Evolutionary conservation across 2,329 filamentous ascomycete species (phyloP), one percentile per base, ranked within the genome.

Genomic region (Fusarium newnesense): DNA sequence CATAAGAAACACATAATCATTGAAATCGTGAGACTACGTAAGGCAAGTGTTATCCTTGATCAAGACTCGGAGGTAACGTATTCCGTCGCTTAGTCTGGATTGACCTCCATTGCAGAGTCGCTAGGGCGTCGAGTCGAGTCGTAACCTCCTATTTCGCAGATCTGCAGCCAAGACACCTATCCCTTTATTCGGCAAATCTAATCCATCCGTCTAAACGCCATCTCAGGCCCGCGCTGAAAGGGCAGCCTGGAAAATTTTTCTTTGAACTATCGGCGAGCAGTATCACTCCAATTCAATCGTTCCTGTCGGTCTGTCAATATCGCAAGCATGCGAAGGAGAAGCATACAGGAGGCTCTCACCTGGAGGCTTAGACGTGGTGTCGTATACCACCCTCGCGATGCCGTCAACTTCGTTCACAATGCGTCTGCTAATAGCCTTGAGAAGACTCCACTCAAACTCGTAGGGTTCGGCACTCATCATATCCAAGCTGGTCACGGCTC

Each of bases 381-480:
- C 61, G 28, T 64, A 64, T 24, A 64, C 61, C 24, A 64, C 61
- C 21, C 61, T 63, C 16, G 61, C 61, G 8, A 64, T 64, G 21
- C 61, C 61, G 37, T 63, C 61, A 49, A 63, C 61, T 46, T 64
- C 61, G 58, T 63, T 64, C 58, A 64, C 61, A 47, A 64, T 63
- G 42, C 61, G 60, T 21, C 61, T 64, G 43, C 61, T 63, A 21
- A 64, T 63, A 63, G 61, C 61, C 58, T 64, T 64, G 21, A 64
- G 30, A 30, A 64, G 61, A 46, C 58, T 64, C 61, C 61, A 64
- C 43, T 63, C 46, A 24, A 64, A 64, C 36, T 64, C 61, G 13
- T 63, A 64, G 12, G 61, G 61, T 79, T 93, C 88, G 30, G 92
- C 92, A 5, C 88, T 93, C 93, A 95, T 95, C 81, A 94, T 79